Evolutionary conservation across 2,329 filamentous ascomycete species (phyloP).

Genomic region (Botrytis tulipae): DNA sequence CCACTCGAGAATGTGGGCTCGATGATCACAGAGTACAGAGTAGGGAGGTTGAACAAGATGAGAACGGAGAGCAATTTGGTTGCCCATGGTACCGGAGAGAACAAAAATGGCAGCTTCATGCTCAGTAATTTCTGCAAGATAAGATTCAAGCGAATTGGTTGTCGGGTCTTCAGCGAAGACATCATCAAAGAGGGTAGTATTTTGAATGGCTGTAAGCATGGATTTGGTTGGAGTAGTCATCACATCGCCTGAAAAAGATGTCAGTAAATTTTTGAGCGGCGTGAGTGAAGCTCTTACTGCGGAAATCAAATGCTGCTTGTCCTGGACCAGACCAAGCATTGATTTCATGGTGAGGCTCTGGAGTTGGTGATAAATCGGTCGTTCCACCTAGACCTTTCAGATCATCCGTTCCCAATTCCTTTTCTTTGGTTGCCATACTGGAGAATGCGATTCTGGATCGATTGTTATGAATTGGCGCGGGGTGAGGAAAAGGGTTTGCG

Average conservation of each 20-base stretch:
- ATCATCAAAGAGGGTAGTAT: constrained; percentile 77
- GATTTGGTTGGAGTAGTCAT: constrained; percentile 73
- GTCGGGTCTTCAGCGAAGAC: constrained; percentile 78
- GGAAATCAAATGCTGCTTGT: constrained; percentile 39
- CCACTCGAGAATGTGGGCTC: constrained; percentile 72
- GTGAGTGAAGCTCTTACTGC: constrained; percentile 31
- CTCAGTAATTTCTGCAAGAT: constrained; percentile 69
- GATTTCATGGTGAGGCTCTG: constrained; percentile 18
- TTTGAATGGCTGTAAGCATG: constrained; percentile 78
- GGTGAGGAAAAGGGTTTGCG: neutral
- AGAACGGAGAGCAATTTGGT: constrained; percentile 78
- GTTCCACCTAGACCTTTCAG: constrained; percentile 24
- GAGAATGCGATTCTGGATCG: neutral
- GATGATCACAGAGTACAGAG: constrained; percentile 73
- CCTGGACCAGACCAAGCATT: constrained; percentile 38
- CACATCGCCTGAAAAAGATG: constrained; percentile 53
- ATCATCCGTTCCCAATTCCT: constrained; percentile 14
- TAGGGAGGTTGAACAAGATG: constrained; percentile 79
- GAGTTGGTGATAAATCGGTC: constrained; percentile 22
- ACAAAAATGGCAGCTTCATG: constrained; percentile 80
- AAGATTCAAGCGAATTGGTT: constrained; percentile 71
- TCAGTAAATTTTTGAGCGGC: neutral
- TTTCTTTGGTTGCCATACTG: constrained; percentile 1
- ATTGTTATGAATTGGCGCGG: neutral
- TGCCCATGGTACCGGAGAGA: constrained; percentile 90